Evolutionary conservation across 768 basidiomycete genomes (phyloP).

Genomic region (Harrya chromipes): DNA sequence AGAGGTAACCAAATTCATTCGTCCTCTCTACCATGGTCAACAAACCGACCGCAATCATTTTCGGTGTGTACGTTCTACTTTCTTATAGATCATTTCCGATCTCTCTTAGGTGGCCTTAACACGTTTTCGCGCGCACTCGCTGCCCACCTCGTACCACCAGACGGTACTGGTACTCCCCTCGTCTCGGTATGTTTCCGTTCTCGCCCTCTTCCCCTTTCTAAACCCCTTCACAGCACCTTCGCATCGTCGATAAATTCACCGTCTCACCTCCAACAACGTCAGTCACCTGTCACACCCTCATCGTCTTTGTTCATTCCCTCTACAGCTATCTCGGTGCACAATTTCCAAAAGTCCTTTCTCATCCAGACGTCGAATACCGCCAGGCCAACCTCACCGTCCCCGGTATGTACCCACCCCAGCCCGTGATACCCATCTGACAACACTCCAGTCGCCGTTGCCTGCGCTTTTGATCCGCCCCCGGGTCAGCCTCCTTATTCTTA

Average conservation of each 20-base stretch:
- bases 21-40: background rate
- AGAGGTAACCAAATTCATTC: too few relatives aligned
- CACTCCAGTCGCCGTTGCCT: constrained; percentile 57
- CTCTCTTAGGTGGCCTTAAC: constrained; percentile 67
- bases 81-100: constrained; percentile 8
- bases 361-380: constrained; percentile 71
- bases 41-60: constrained; percentile 70
- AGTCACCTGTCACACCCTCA: constrained; percentile 22
- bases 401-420: constrained; percentile 40
- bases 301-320: constrained; percentile 6
- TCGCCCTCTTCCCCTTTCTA: constrained; percentile 12
- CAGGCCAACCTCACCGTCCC: constrained; percentile 79
- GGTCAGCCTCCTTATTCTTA: constrained; percentile 70
- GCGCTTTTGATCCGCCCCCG: constrained; percentile 68
- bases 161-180: constrained; percentile 52
- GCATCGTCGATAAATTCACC: constrained; percentile 74
- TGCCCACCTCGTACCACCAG: constrained; percentile 59
- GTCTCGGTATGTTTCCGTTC: constrained; percentile 57
- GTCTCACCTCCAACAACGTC: constrained; percentile 74
- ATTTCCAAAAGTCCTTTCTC: constrained; percentile 67
- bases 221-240: constrained; percentile 46
- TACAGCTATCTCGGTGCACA: constrained; percentile 73
- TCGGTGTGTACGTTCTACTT: constrained; percentile 48
- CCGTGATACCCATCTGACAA: constrained; percentile 11
- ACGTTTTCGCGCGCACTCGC: constrained; percentile 74